Base-by-base conservation (phyloP, 805 yeast genomes). In the Wickerhamiella alocasiicola region DNA sequence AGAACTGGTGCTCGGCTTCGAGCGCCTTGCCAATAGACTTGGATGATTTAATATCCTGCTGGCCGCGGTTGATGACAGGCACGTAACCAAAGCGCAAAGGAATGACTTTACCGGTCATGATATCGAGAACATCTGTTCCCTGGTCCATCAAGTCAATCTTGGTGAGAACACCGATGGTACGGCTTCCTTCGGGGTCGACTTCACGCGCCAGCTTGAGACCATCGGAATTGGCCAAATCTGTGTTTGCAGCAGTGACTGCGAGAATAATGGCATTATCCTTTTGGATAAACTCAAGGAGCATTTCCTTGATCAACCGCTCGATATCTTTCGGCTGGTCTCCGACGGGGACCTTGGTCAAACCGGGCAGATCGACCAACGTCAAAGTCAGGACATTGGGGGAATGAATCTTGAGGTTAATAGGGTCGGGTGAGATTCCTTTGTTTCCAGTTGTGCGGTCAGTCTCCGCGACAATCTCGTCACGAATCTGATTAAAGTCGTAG, bases 241-340 rank as follows among this genome's bases (percentile, higher is more conserved):
- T 87, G 62, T 91, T 91, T 30, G 97, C 94, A 5, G 94, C 94
- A 43, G 94, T 87, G 21, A 91, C 97, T 1, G 96, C 88, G 44
- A 91, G 68, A 45, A 91, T 80, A 49, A 91, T 84, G 46, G 97
- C 95, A 56, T 91, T 91, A 47, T 97, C 97, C 55, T 85, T 84
- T 18, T 95, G 79, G 50, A 91, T 87, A 59, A 81, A 91, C 61
- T 85, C 85, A 71, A 91, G 70, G 40, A 91, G 71, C 83, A 91
- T 79, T 50, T 84, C 94, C 60, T 83, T 79, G 55, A 91, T 91
- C 60, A 83, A 95, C 49, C 72, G 76, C 65, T 91, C 98, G 49
- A 91, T 91, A 59, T 91, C 98, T 56, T 81, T 81, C 43, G 98
- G 98, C 63, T 91, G 98, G 62, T 91, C 98, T 42, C 98, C 98